Base-by-base conservation (phyloP, 2,329 filamentous ascomycete species). In the Calonectria hawksworthii region DNA sequence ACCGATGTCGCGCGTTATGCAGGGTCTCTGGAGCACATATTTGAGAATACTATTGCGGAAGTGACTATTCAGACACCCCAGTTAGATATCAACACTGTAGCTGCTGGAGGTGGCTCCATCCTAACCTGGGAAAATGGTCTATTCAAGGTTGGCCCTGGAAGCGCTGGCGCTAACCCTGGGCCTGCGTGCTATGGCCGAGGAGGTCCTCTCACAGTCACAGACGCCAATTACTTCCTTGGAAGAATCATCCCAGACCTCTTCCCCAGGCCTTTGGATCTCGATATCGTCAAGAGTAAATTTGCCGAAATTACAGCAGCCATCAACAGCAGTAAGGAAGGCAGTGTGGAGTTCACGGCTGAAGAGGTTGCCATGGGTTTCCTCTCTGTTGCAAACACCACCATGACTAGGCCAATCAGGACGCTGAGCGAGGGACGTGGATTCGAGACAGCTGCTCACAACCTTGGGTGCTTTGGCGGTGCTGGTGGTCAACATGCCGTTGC, bases 51-150 rank as follows among this genome's bases (percentile, higher is more conserved):
- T 6, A 93, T 93, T 14, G 92, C 93, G 0, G 92, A 93, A 26
- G 90, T 94, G 2, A 92, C 92, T 3, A 93, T 94, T 34, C 92
- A 94, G 75, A 92, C 90, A 3, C 93, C 93, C 0, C 93, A 94
- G 80, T 87, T 94, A 3, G 93, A 95, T 79, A 94, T 95, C 83
- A 94, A 94, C 81, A 95, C 93, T 1, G 93, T 95, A 2, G 87
- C 86, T 1, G 86, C 86, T 21, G 86, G 86, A 9, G 87, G 87
- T 52, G 87, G 87, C 8, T 86, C 84, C n/a, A 86, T 87, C 26
- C 85, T 95, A 1, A 93, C 92, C 80, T 94, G 91, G 84, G 88
- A 89, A 64, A 94, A 94, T 74, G 93, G 93, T 0, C 86, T 95
- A 0, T 93, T 95, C 71, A 90, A 92, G 1, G 93, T 94, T 13